Evolutionary conservation across 176 grass and related monocot species (phyloP).

Genomic region (Oryza meridionalis): DNA sequence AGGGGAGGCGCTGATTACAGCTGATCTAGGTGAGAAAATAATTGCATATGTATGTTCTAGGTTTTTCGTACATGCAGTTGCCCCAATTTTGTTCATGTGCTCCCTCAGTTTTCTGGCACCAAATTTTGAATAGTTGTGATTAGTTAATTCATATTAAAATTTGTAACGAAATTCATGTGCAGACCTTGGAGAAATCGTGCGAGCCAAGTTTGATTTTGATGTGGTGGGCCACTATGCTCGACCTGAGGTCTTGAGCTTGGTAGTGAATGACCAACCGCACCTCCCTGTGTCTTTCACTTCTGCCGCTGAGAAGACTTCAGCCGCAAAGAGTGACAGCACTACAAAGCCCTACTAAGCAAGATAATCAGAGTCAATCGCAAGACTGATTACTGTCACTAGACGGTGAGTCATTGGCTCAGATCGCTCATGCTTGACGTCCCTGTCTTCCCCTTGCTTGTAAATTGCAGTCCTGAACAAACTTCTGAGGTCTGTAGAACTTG

Average conservation of each 20-base stretch:
- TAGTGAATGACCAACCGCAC: slow-evolving; percentile 75
- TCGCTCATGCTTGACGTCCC: background rate
- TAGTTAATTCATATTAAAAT: background rate
- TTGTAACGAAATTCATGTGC: slow-evolving; percentile 28
- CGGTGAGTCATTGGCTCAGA: background rate
- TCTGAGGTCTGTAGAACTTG: background rate
- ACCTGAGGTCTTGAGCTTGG: slow-evolving; percentile 83
- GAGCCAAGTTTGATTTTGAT: slow-evolving; percentile 94
- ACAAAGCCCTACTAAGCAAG: slow-evolving; percentile 29
- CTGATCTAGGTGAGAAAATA: slow-evolving; percentile 66
- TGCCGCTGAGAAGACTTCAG: slow-evolving; percentile 34
- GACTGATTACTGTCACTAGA: background rate
- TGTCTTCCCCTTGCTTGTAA: background rate
- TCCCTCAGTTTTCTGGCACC: background rate
- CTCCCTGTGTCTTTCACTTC: slow-evolving; percentile 70
- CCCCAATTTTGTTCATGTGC: background rate
- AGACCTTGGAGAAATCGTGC: slow-evolving; percentile 85
- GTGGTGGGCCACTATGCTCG: slow-evolving; percentile 92
- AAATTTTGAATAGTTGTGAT: background rate
- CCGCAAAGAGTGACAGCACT: slow-evolving; percentile 1
- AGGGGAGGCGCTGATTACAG: slow-evolving; percentile 77
- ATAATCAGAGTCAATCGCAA: background rate
- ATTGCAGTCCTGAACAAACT: background rate
- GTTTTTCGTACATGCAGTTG: background rate
- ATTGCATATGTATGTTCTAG: background rate